Evolutionary conservation across 331 rosid genomes (phyloP).

Genomic region (Saraca asoca): DNA sequence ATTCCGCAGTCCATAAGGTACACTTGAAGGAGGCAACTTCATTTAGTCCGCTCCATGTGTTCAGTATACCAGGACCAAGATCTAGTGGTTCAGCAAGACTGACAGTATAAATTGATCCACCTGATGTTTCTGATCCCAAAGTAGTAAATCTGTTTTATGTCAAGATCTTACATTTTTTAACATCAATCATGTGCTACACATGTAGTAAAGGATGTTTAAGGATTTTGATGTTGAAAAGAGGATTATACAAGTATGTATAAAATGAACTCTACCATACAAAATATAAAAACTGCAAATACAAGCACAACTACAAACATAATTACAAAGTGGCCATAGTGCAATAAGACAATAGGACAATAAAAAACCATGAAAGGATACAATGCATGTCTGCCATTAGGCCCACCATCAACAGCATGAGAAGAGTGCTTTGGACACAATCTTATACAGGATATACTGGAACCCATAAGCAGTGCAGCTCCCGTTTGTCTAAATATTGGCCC

Average conservation of each 20-base stretch:
- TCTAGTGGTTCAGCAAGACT: constrained; percentile 62
- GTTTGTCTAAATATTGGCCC: constrained; percentile 52
- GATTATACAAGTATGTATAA: constrained; percentile 5
- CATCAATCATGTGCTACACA: constrained; percentile 7
- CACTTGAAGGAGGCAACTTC: constrained; percentile 63
- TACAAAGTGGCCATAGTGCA: not conserved
- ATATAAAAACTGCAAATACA: not conserved
- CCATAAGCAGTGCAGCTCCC: constrained; percentile 47
- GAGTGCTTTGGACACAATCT: constrained; percentile 52
- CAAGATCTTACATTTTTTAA: constrained; percentile 47
- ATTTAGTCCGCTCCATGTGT: constrained; percentile 49
- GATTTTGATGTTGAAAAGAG: constrained; percentile 3
- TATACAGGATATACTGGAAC: constrained; percentile 69
- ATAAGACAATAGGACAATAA: not conserved
- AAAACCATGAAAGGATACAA: constrained; percentile 68
- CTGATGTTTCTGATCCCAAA: constrained; percentile 70
- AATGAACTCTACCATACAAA: constrained; percentile 8
- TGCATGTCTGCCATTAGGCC: constrained; percentile 45
- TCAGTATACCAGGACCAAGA: constrained; percentile 41
- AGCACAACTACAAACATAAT: not conserved
- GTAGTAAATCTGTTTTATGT: constrained; percentile 65
- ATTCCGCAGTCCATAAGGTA: constrained; percentile 86
- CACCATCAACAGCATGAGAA: constrained; percentile 37
- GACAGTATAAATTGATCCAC: constrained; percentile 66
- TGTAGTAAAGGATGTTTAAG: not conserved